phyloP scores from a whole-genome alignment of 306 rosid species.

The Alnus rubra region DNA sequence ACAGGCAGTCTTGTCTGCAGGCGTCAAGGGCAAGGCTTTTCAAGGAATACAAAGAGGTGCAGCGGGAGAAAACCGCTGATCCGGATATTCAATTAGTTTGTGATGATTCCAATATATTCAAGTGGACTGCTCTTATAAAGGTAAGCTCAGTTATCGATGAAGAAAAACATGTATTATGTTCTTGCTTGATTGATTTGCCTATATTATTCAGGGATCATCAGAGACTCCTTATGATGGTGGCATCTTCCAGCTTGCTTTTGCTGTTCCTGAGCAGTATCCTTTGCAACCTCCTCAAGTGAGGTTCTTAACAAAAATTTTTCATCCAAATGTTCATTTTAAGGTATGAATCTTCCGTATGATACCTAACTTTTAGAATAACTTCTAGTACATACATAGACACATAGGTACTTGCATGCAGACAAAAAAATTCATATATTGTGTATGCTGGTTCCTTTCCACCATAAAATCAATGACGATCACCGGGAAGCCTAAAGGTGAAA shows the following conservation, averaged over 20 bases:
- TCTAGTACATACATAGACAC: not conserved
- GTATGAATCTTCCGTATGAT: conserved; percentile 31
- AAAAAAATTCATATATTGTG: not conserved
- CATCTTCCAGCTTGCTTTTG: conserved; percentile 89
- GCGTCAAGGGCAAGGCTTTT: conserved; percentile 93
- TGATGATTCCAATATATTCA: conserved; percentile 89
- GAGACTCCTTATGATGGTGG: conserved; percentile 99
- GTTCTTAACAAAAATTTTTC: conserved; percentile 93
- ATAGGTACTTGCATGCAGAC: not conserved
- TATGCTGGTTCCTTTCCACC: conserved; percentile 6
- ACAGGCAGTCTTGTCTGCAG: conserved; percentile 30
- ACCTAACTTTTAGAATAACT: not conserved
- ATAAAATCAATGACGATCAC: not conserved
- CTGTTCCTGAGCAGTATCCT: conserved; percentile 94
- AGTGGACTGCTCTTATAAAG: conserved; percentile 95
- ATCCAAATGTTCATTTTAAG: conserved; percentile 99
- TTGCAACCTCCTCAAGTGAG: conserved; percentile 98
- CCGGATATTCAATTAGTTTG: conserved; percentile 89
- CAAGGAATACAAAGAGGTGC: conserved; percentile 98
- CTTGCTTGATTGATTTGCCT: conserved; percentile 15
- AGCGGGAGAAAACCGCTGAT: conserved; percentile 82
- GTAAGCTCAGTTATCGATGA: conserved; percentile 28
- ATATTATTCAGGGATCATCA: conserved; percentile 77
- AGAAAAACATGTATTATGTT: not conserved
- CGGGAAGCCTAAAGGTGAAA: not conserved